These are phyloP conservation scores for Pyrenopolyporus hunteri DNA, from an alignment of 495 filamentous ascomycete species.

Conservation along the genomic window DNA sequence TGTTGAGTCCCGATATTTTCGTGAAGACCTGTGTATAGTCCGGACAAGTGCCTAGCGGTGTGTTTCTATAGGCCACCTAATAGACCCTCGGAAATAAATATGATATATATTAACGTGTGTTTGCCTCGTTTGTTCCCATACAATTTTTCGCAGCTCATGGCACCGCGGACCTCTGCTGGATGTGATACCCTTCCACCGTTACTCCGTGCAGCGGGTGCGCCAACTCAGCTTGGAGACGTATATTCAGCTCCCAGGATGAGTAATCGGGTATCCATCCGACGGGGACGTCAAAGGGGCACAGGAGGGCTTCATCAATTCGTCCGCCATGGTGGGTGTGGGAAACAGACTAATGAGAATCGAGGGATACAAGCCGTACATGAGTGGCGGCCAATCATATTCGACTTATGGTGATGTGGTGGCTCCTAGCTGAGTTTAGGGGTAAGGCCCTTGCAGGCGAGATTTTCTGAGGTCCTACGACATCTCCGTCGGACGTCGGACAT, in stretches of 20 bases:
- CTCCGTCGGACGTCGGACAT: neutral
- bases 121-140: too few species aligned
- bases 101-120: too few species aligned
- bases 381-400: neutral
- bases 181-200: too few species aligned
- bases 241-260: neutral
- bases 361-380: neutral
- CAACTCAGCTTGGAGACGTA: neutral
- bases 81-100: neutral
- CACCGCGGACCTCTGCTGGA: too few species aligned
- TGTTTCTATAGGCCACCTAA: neutral
- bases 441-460: neutral
- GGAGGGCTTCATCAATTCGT: neutral
- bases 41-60: neutral
- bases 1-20: neutral
- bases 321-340: neutral
- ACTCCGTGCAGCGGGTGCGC: too few species aligned
- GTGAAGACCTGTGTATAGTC: neutral
- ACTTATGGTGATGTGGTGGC: neutral
- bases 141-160: too few species aligned
- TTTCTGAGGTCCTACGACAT: neutral
- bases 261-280: neutral
- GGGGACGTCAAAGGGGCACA: neutral
- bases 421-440: neutral
- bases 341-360: neutral